Base-by-base conservation (phyloP, 2,329 filamentous ascomycete genomes). In the Fusarium sp. region DNA sequence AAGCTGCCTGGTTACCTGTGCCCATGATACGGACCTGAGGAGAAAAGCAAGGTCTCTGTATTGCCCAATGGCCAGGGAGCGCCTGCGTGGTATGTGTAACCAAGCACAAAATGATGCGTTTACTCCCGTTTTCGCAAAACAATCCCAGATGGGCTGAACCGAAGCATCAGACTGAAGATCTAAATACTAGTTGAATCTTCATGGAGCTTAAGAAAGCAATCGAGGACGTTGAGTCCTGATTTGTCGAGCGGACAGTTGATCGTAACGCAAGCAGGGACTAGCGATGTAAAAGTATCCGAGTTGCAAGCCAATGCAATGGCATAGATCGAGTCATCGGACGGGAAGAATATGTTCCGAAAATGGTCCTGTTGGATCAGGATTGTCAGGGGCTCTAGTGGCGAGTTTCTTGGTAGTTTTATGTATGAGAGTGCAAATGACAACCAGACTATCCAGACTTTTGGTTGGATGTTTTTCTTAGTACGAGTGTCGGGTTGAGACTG, bases 361-460 rank as follows among this genome's bases (percentile, higher is more conserved):
- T 12, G 36, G 42, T 32, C 38, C 24, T 39, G 11, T 23, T 32
- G 28, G 49, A 50, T 46, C 32, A 36, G n/a, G 34, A 36, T 36
- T 36, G 34, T n/a, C 34, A 63, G 70, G 65, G 60, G 62, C 14
- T 21, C 20, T 19, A 43, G 51, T 59, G 52, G 56, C 42, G 44
- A 63, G 38, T 38, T 62, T 61, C 50, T 8, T 57, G 56, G 54
- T 58, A 50, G 52, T 59, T 68, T 65, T 56, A 32, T 47, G 58
- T 59, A 49, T 44, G 34, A n/a, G 34, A 36, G 11, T 36, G n/a
- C 34, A 36, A n/a, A 17, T 36, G 17, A 36, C 9, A 36, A 36
- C 34, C 19, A n/a, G 17, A n/a, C 17, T 36, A n/a, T n/a, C 28
- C 14, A 32, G 12, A 12, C 10, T 28, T 32, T 32, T 32, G 28